Evolutionary conservation across 192 early-diverging fungal genomes (phyloP).

Genomic region (Backusella tuberculispora): DNA sequence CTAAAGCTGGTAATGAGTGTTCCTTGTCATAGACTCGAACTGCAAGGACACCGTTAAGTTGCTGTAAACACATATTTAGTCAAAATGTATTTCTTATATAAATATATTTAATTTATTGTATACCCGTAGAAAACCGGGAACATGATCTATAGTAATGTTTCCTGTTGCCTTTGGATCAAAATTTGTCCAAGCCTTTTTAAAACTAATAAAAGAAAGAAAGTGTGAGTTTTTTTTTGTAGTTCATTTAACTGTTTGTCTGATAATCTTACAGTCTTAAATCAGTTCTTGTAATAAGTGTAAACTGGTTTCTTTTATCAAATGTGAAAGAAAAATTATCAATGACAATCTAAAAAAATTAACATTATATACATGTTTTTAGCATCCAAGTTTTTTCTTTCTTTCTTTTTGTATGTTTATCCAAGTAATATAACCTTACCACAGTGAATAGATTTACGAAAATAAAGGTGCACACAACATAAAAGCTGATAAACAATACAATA

Average conservation of each 20-base stretch:
- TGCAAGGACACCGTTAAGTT: slow-evolving; percentile 25
- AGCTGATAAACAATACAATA: slow-evolving; percentile 26
- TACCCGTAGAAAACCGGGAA: slow-evolving; percentile 34
- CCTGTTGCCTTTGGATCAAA: slow-evolving; percentile 34
- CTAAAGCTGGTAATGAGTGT: slow-evolving; percentile 10
- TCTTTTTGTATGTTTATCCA: no score
- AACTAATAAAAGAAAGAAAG: slow-evolving; percentile 10
- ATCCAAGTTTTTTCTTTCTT: not conserved
- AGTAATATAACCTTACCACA: slow-evolving; percentile 20
- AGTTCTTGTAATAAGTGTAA: slow-evolving; percentile 21
- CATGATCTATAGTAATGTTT: slow-evolving; percentile 22
- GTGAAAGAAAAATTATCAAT: slow-evolving; percentile 39
- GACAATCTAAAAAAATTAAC: slow-evolving; percentile 20
- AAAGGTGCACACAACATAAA: slow-evolving; percentile 37
- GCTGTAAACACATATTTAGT: slow-evolving; percentile 11
- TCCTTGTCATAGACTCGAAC: slow-evolving; percentile 26
- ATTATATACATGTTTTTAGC: not conserved
- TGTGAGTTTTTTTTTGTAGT: slow-evolving; percentile 4
- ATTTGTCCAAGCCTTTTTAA: slow-evolving; percentile 28
- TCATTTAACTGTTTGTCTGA: not conserved
- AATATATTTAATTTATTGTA: not conserved
- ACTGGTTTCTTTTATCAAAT: slow-evolving; percentile 34
- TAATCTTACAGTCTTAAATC: slow-evolving; percentile 26
- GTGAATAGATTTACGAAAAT: slow-evolving; percentile 39
- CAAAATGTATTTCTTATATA: not conserved